Conservation (phyloP, 148 eudicot genomes). For the Hydrangea macrophylla region DNA sequence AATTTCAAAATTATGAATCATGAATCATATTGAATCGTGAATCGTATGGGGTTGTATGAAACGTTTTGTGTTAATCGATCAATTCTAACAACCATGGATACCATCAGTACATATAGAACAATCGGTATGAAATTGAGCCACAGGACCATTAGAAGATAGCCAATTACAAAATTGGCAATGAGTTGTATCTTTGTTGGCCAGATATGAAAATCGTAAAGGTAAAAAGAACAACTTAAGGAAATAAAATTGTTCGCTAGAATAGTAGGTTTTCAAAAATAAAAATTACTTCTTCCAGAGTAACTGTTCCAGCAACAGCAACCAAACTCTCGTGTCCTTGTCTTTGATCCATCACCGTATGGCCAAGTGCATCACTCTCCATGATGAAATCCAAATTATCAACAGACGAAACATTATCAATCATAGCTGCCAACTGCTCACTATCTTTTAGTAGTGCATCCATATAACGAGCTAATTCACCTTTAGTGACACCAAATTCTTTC, state of each 20-base stretch:
- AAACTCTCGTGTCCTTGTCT: slow-evolving; percentile 91
- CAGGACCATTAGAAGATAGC: background rate
- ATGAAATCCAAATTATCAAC: slow-evolving; percentile 92
- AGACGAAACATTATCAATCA: slow-evolving; percentile 95
- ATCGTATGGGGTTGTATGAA: no score
- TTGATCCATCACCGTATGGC: slow-evolving; percentile 97
- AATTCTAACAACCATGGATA: no score
- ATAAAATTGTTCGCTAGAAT: background rate
- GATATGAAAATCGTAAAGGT: background rate
- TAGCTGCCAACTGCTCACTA: slow-evolving; percentile 97
- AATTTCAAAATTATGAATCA: no score
- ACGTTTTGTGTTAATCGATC: no score
- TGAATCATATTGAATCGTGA: no score
- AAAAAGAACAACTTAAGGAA: background rate
- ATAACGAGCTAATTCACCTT: slow-evolving; percentile 94
- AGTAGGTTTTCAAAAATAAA: background rate
- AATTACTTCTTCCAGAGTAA: slow-evolving; percentile 91
- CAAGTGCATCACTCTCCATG: slow-evolving; percentile 98
- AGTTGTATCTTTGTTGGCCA: background rate
- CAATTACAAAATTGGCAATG: background rate
- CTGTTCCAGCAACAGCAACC: slow-evolving; percentile 85
- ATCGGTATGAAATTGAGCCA: background rate
- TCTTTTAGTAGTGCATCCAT: slow-evolving; percentile 92
- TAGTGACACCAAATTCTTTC: slow-evolving; percentile 96
- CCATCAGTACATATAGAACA: background rate